Evolutionary conservation across 306 rosid species (phyloP).

Genomic region (Oxytropis ochrocephala): DNA sequence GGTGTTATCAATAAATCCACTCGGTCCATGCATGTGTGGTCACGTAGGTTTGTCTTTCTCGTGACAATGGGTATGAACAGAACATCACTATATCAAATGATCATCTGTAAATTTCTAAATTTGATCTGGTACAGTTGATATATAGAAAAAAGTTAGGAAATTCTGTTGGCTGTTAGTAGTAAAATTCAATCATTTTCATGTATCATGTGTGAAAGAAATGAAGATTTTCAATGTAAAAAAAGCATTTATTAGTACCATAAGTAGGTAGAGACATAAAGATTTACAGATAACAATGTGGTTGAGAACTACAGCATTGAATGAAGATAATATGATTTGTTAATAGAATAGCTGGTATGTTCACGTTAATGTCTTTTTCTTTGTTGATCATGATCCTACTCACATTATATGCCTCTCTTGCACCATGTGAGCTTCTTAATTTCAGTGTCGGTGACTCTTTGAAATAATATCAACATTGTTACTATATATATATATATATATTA

Average conservation of each 20-base stretch:
- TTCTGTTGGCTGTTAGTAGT: slow-evolving; percentile 13
- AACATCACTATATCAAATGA: neutral
- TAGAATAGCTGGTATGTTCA: slow-evolving; percentile 20
- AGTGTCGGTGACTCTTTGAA: slow-evolving; percentile 36
- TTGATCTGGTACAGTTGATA: neutral
- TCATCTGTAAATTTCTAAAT: neutral
- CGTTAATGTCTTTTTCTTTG: slow-evolving; percentile 33
- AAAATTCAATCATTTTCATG: neutral
- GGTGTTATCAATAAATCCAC: neutral
- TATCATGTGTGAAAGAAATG: neutral
- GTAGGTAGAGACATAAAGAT: slow-evolving; percentile 41
- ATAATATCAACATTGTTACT: slow-evolving; percentile 7
- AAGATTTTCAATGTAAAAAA: neutral
- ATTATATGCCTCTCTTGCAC: slow-evolving; percentile 33
- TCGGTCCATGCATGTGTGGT: neutral
- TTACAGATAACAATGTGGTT: slow-evolving; percentile 33
- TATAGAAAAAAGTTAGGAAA: neutral
- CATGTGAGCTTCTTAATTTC: slow-evolving; percentile 61
- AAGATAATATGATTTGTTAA: slow-evolving; percentile 16
- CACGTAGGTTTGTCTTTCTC: neutral
- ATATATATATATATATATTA: too few species aligned
- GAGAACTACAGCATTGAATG: slow-evolving; percentile 46
- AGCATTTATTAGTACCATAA: slow-evolving; percentile 43
- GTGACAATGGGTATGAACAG: neutral
- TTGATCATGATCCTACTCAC: too few species aligned